Base-by-base conservation (phyloP, 2,329 filamentous ascomycete species). In the Aspergillus terreus region DNA sequence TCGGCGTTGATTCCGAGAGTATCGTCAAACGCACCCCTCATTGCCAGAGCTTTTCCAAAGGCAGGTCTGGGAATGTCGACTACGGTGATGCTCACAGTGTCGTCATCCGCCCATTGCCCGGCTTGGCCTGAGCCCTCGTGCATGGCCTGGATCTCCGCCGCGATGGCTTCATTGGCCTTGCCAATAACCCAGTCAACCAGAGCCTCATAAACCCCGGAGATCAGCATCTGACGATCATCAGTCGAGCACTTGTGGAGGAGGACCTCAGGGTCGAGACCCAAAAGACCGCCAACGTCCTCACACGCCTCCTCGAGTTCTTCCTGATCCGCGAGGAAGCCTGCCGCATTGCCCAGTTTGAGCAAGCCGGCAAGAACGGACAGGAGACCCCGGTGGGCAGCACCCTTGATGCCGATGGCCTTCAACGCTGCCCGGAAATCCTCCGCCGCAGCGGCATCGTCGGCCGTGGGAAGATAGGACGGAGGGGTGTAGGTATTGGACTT, bases 341-440 rank as follows among this genome's bases (percentile, higher is more conserved):
- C 77, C 0, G 91, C 91, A 68, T 99, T 91, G 12, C 94, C 94
- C 4, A 99, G 82, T 69, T 96, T 96, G 17, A 99, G 76, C 12
- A 99, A 75, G 25, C 89, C 92, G 2, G 91, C 89, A 15, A 99
- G 79, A 0, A 86, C 86, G 0, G 91, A 94, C 47, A 99, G 87
- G 51, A 99, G 80, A 63, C 89, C 88, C 50, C 91, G 83, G 59
- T 95, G 85, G 23, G 85, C 78, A 10, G 87, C 82, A 6, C 94
- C 94, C 70, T 94, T 96, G 72, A 99, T 95, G 15, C 94, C 94
- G 62, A 99, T 92, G 2, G 88, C 84, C 69, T 95, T 96, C 23
- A 99, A 76, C 7, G 90, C 87, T 32, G 85, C 78, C 46, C 92
- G 84, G 70, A 96, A 95, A 68, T 99, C 94, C 66, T 99, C 94